phyloP scores from a whole-genome alignment of 2,329 filamentous ascomycete genomes.

The Harringtonia lauricola region DNA sequence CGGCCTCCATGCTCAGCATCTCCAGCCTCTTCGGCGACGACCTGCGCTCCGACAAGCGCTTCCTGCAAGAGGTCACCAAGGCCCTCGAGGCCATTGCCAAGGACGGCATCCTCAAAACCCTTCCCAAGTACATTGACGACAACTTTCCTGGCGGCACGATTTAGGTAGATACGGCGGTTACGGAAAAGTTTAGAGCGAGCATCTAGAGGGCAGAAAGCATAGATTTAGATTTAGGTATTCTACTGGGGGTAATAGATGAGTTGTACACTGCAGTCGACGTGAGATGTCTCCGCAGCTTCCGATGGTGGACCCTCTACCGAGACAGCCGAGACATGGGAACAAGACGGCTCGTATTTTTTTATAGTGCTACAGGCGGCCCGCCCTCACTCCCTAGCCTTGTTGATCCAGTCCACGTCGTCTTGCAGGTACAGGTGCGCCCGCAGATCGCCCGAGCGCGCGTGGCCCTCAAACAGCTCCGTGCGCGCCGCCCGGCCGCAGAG shows the following conservation, averaged over 20 bases:
- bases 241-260: too few relatives aligned
- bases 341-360: too few relatives aligned
- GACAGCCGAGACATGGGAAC: too few relatives aligned
- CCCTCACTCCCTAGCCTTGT: constrained; percentile 16
- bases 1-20: constrained; percentile 30
- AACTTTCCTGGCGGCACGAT: too few relatives aligned
- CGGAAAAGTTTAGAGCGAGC: too few relatives aligned
- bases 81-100: constrained; percentile 33
- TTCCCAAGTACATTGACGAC: constrained; percentile 37
- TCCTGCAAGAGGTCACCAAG: constrained; percentile 32
- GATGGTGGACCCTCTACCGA: too few relatives aligned
- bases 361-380: too few relatives aligned
- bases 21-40: constrained; percentile 39
- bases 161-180: too few relatives aligned
- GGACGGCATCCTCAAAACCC: constrained; percentile 36
- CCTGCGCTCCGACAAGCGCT: constrained; percentile 33
- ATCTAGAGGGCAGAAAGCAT: too few relatives aligned
- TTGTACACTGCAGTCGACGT: too few relatives aligned
- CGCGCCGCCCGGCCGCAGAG: constrained; percentile 37
- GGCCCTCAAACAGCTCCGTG: constrained; percentile 40
- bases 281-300: too few relatives aligned
- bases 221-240: too few relatives aligned
- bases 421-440: constrained; percentile 30
- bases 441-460: constrained; percentile 38
- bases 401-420: constrained; percentile 32